Evolutionary conservation across 1,284 basidiomycete species (phyloP).

Genomic region (Singerocomus inundabilis): DNA sequence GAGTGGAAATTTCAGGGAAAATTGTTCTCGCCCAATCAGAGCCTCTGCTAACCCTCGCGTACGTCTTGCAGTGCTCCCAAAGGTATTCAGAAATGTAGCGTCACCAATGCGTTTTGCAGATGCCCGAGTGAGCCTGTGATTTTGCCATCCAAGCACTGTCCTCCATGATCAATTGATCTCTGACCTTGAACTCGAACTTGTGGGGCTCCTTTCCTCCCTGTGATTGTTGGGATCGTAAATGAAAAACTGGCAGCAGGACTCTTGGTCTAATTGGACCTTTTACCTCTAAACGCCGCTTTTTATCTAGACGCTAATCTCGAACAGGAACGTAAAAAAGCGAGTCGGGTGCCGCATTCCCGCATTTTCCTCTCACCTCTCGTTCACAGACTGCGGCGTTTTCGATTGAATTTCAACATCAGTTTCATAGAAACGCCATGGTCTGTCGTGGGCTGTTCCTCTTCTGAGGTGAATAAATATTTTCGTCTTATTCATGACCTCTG

Average conservation of each 20-base stretch:
- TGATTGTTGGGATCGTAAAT: conserved; percentile 20
- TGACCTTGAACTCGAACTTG: conserved; percentile 3
- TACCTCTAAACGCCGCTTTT: neutral
- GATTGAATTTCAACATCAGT: conserved; percentile 13
- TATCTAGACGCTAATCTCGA: neutral
- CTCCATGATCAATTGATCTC: conserved; percentile 3
- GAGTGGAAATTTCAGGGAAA: no score
- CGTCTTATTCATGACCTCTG: conserved; percentile 8
- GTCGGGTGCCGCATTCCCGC: neutral
- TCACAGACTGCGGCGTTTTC: conserved; percentile 9
- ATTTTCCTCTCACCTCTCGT: neutral
- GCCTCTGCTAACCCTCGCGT: no score
- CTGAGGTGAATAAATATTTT: no score
- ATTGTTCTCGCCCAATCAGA: no score
- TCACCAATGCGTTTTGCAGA: no score
- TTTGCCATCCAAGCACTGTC: neutral
- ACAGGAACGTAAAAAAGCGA: conserved; percentile 25
- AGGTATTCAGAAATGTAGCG: no score
- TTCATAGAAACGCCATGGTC: conserved; percentile 2
- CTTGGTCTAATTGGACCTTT: neutral
- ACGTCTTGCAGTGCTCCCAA: no score
- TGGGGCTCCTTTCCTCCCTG: conserved; percentile 23
- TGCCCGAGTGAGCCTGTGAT: no score
- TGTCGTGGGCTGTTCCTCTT: neutral
- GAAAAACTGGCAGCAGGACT: conserved; percentile 17